Percentiles rank a stretch among this genome's conserved stretches.
phyloP scores from a whole-genome alignment of 108 stramenopile genomes.

The Nannochloropsis gaditana region DNA sequence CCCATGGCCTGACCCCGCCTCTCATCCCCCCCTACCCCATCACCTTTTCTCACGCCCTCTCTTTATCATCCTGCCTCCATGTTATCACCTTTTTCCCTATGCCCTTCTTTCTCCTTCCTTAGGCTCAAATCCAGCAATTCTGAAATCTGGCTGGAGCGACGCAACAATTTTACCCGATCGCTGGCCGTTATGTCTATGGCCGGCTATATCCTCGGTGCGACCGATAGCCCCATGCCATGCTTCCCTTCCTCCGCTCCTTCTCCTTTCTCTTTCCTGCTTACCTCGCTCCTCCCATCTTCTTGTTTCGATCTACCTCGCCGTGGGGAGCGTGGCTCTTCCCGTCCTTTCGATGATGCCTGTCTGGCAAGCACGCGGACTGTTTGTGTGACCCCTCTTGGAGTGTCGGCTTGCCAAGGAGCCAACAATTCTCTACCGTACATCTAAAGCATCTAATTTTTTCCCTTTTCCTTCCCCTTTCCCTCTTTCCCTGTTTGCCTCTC shows the following conservation, averaged over 20 bases:
- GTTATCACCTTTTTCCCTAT: not conserved
- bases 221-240: not conserved
- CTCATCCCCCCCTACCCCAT: too few relatives aligned
- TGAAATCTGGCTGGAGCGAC: constrained; percentile 31
- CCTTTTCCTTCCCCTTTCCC: constrained; percentile 61
- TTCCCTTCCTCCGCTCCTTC: not conserved
- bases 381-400: too few relatives aligned
- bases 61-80: not conserved
- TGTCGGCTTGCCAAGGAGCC: too few relatives aligned
- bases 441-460: too few relatives aligned
- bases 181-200: constrained; percentile 44
- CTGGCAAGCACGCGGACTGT: too few relatives aligned
- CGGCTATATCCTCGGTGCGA: constrained; percentile 29
- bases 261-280: not conserved
- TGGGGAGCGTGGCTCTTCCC: too few relatives aligned
- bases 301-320: too few relatives aligned
- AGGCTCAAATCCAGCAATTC: constrained; percentile 26
- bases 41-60: too few relatives aligned
- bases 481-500: not conserved
- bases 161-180: constrained; percentile 26
- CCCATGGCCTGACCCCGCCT: too few relatives aligned
- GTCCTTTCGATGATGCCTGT: too few relatives aligned
- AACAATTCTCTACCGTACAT: too few relatives aligned
- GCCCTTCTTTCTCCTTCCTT: not conserved
- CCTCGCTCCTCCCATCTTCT: not conserved